These are phyloP conservation scores for Mariannaea elegans DNA, from an alignment of 2,329 filamentous ascomycete genomes.

Conservation along the genomic window DNA sequence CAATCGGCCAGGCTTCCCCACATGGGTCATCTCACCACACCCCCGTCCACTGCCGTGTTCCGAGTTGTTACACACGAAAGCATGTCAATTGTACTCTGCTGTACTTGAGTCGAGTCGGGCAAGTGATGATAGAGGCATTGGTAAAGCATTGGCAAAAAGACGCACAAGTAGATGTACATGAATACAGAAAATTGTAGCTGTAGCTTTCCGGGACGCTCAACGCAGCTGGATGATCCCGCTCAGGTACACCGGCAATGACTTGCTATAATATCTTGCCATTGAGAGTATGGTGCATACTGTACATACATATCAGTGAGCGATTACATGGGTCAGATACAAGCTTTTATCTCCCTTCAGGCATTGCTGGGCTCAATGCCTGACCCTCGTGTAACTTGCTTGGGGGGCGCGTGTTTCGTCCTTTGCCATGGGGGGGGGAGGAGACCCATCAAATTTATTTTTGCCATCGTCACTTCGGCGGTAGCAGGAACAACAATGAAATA, in stretches of 20 bases:
- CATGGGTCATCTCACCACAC: constrained; percentile 41
- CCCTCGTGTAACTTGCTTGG: not conserved
- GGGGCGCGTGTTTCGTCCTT: constrained; percentile 16
- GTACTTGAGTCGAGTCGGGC: not conserved
- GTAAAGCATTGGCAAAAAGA: not conserved
- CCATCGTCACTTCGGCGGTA: constrained; percentile 14
- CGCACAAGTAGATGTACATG: not conserved
- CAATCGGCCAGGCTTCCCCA: constrained; percentile 34
- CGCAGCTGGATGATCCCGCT: not conserved
- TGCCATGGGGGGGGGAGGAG: no score
- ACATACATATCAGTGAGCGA: constrained; percentile 13
- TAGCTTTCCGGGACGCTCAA: not conserved
- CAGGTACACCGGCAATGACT: not conserved
- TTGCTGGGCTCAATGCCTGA: not conserved
- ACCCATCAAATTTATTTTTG: no score
- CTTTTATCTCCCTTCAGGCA: not conserved
- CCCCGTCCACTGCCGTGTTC: constrained; percentile 41
- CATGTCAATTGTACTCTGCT: constrained; percentile 9
- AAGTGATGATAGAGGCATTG: not conserved
- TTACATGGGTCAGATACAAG: constrained; percentile 11
- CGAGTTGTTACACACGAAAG: constrained; percentile 29
- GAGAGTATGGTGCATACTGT: not conserved
- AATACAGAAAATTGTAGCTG: not conserved
- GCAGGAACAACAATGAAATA: constrained; percentile 15
- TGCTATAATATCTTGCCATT: not conserved